Evolutionary conservation across 163 green algal species (phyloP), one percentile per base, ranked within the genome.

Genomic region (Scenedesmus sp.): DNA sequence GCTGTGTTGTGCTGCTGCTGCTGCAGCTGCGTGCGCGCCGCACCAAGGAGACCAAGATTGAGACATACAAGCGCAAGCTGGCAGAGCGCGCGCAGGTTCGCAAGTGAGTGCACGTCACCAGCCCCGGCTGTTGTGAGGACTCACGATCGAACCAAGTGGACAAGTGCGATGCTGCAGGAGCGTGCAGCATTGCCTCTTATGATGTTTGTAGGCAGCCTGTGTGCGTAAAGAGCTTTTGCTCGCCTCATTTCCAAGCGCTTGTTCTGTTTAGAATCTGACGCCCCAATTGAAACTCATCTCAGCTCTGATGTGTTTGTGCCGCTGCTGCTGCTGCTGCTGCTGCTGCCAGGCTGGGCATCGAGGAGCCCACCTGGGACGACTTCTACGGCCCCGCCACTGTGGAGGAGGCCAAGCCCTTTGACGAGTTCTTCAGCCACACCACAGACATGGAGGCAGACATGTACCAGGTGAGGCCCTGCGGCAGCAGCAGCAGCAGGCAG

Each of bases 1-100:
- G 34, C 34, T 46, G 34, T 46, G 34, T 46, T 46, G 34, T 46
- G 0, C 23, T 59, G 23, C 12, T 88, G 83, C 83, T 74, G 56
- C 57, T 88, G 83, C 91, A 96, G 95, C 89, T 96, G 16, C 93
- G 95, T 52, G 62, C 92, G 16, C 91, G 93, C 57, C 88, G 90
- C 81, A 88, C 87, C 81, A 96, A 94, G 92, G 95, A 96, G 94
- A 94, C 93, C 57, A 95, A 95, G 88, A 93, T 96, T 62, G 94
- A 96, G 93, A 86, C 92, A 59, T 95, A 94, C 91, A 96, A 96
- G 93, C 91, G 94, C 77, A 94, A 93, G 70, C 90, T 94, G 76
- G 59, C 81, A 74, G 95, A 96, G 93, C 91, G 94, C n/a, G 90
- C 94, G 13, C 93, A 95, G 91, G 85, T 62, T 26, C 88, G 90